Percentiles rank a stretch among this genome's conserved stretches.
phyloP scores from a whole-genome alignment of 2,329 filamentous ascomycete genomes.

The Lasiodiplodia hormozganensis region DNA sequence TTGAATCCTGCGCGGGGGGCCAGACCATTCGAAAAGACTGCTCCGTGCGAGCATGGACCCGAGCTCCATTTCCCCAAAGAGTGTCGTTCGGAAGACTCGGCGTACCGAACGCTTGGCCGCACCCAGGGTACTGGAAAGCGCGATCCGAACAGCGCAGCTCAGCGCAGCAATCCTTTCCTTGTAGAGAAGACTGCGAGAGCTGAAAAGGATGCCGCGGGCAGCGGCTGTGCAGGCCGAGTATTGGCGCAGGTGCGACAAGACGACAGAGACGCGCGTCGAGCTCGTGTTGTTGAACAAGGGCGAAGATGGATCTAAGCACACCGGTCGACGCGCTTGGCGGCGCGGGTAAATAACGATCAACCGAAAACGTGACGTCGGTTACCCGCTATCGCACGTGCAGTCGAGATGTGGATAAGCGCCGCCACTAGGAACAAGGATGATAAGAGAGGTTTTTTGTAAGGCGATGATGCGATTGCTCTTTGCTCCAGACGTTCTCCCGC shows the following conservation, averaged over 20 bases:
- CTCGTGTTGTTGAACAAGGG: not conserved
- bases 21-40: not conserved
- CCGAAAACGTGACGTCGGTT: conserved; percentile 6
- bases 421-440: not conserved
- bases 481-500: not conserved
- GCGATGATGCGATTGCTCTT: conserved; percentile 8
- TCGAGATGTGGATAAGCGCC: not conserved
- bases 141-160: not conserved
- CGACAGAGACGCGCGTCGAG: not conserved
- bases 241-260: not conserved
- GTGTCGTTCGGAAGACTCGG: not conserved
- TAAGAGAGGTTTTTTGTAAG: not conserved
- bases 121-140: not conserved
- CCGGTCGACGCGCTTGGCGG: not conserved
- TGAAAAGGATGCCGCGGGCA: not conserved
- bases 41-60: not conserved
- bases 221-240: not conserved
- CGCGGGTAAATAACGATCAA: not conserved
- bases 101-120: not conserved
- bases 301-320: not conserved
- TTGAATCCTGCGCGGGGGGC: not conserved
- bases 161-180: not conserved
- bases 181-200: not conserved
- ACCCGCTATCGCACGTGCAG: not conserved
- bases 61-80: not conserved